Evolutionary conservation across 2,329 filamentous ascomycete genomes (phyloP).

Genomic region (Talaromyces pinophilus): DNA sequence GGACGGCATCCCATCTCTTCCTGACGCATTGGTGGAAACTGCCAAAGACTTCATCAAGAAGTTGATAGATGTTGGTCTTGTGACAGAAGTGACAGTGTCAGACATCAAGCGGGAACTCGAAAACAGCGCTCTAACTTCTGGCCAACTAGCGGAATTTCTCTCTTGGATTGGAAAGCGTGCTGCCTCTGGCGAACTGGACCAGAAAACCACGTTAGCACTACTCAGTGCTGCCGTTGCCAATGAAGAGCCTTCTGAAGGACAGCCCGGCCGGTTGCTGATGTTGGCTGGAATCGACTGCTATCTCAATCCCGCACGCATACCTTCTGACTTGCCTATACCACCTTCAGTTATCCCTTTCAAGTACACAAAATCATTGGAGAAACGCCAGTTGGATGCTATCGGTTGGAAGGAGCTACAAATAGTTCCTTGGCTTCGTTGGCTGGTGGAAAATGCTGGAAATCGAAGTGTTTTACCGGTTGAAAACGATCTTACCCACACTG

Average conservation of each 20-base stretch:
- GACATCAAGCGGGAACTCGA: conserved; percentile 85
- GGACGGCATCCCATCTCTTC: conserved; percentile 82
- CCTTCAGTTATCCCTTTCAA: conserved; percentile 78
- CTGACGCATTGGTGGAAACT: conserved; percentile 69
- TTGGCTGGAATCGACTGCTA: conserved; percentile 75
- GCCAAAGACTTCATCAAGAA: conserved; percentile 74
- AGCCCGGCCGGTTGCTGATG: conserved; percentile 70
- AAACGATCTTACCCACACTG: conserved; percentile 69
- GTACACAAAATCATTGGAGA: conserved; percentile 71
- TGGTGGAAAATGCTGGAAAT: conserved; percentile 67
- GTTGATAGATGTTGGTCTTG: conserved; percentile 77
- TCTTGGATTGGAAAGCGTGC: conserved; percentile 78
- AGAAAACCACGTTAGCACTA: conserved; percentile 65
- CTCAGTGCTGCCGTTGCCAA: conserved; percentile 68
- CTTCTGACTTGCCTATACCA: conserved; percentile 77
- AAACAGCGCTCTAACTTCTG: conserved; percentile 73
- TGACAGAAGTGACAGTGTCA: conserved; percentile 82
- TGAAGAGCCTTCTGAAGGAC: conserved; percentile 58
- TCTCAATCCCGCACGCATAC: conserved; percentile 74
- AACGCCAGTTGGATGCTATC: conserved; percentile 71
- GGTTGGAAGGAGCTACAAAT: conserved; percentile 86
- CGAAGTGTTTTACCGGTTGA: conserved; percentile 59
- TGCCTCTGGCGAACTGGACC: conserved; percentile 70
- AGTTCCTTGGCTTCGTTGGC: conserved; percentile 79
- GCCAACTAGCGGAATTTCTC: conserved; percentile 79